phyloP scores from a whole-genome alignment of 306 rosid genomes.

The Begonia masoniana region DNA sequence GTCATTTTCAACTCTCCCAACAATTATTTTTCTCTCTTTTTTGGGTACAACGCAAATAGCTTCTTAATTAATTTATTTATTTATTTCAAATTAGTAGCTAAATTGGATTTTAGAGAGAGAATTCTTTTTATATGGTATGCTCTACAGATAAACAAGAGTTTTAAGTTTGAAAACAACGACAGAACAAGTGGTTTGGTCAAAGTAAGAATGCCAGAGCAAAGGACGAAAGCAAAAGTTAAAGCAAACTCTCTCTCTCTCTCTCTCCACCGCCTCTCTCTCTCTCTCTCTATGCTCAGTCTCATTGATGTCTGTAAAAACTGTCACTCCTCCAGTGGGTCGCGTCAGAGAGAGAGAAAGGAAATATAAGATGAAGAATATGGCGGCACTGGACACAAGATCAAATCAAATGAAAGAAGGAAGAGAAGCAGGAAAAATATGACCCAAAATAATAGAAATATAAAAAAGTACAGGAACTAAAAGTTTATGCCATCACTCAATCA shows the following conservation, averaged over 20 bases:
- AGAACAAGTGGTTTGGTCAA: constrained; percentile 51
- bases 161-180: too few relatives aligned
- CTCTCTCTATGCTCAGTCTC: constrained; percentile 1
- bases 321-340: constrained; percentile 10
- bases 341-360: constrained; percentile 12
- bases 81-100: too few relatives aligned
- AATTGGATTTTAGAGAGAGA: too few relatives aligned
- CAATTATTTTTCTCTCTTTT: too few relatives aligned
- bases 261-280: constrained; percentile 1
- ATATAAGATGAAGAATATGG: constrained; percentile 32
- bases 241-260: constrained; percentile 1
- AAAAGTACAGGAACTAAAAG: constrained; percentile 9
- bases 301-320: too few relatives aligned
- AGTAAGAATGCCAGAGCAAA: constrained; percentile 35
- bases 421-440: neutral
- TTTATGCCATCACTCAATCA: constrained; percentile 59
- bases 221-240: constrained; percentile 72
- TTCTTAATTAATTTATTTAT: too few relatives aligned
- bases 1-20: too few relatives aligned
- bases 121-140: too few relatives aligned
- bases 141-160: neutral
- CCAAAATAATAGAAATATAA: constrained; percentile 8
- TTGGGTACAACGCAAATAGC: too few relatives aligned
- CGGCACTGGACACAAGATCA: constrained; percentile 63
- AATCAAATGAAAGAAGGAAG: constrained; percentile 23